Conservation (phyloP, 106 monocot genomes). For the Narthecium ossifragum region DNA sequence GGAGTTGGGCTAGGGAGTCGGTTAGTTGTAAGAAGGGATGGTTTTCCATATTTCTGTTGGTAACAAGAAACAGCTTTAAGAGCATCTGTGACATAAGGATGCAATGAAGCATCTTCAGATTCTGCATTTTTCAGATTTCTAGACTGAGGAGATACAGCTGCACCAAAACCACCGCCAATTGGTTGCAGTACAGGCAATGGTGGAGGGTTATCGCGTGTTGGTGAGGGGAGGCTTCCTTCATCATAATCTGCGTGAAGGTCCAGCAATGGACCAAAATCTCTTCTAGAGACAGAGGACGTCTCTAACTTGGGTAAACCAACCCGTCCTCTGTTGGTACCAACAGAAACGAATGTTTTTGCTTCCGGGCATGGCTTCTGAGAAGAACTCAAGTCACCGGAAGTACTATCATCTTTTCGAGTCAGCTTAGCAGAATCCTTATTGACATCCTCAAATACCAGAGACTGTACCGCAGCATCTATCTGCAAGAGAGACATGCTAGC, state of each 20-base stretch:
- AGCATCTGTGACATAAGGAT: conserved; percentile 57
- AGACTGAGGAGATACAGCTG: conserved; percentile 5
- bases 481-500: conserved; percentile 25
- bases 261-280: conserved; percentile 53
- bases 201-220: conserved; percentile 48
- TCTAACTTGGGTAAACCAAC: conserved; percentile 32
- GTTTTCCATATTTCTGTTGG: conserved; percentile 65
- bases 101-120: conserved; percentile 11
- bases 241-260: conserved; percentile 88
- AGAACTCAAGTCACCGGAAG: neutral
- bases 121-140: conserved; percentile 8
- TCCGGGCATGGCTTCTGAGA: conserved; percentile 2
- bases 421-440: conserved; percentile 13
- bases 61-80: conserved; percentile 74
- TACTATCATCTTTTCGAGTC: conserved; percentile 9
- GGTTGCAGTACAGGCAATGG: conserved; percentile 31
- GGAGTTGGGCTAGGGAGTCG: conserved; percentile 91
- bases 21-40: conserved; percentile 34
- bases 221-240: conserved; percentile 87
- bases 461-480: conserved; percentile 51
- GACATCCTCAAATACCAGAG: conserved; percentile 27
- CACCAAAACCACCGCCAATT: conserved; percentile 16
- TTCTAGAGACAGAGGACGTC: conserved; percentile 18
- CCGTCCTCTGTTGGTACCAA: neutral
- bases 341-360: conserved; percentile 11